Conservation (phyloP, 2,329 filamentous ascomycete genomes). For the Magnaporthiopsis poae region DNA sequence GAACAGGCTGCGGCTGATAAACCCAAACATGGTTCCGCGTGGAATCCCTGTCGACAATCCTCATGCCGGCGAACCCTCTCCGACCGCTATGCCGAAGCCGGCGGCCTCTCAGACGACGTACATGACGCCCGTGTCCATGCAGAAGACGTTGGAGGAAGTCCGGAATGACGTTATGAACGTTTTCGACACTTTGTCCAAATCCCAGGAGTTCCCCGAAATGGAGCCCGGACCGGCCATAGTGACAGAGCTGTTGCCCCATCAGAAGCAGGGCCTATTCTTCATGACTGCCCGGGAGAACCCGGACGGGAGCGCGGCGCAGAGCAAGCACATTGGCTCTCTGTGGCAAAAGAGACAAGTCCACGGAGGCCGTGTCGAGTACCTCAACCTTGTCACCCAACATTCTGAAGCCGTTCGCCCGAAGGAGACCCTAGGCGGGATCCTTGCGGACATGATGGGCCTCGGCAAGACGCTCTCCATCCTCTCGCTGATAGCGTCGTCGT, state of each 20-base stretch:
- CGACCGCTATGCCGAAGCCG: slow-evolving; percentile 18
- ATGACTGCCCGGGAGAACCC: slow-evolving; percentile 70
- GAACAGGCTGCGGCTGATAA: slow-evolving; percentile 56
- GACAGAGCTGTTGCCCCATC: slow-evolving; percentile 68
- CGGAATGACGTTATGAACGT: slow-evolving; percentile 74
- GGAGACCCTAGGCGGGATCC: slow-evolving; percentile 61
- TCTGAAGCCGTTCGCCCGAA: slow-evolving; percentile 49
- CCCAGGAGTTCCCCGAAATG: slow-evolving; percentile 64
- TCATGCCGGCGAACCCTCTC: slow-evolving; percentile 30
- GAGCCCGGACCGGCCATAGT: slow-evolving; percentile 53
- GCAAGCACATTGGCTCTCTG: slow-evolving; percentile 56
- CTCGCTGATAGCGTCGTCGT: slow-evolving; percentile 60
- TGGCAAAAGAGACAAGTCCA: slow-evolving; percentile 55
- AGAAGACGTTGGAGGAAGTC: slow-evolving; percentile 73
- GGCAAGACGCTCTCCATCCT: slow-evolving; percentile 80
- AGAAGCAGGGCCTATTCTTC: slow-evolving; percentile 82
- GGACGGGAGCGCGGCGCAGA: slow-evolving; percentile 43
- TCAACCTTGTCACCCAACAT: slow-evolving; percentile 77
- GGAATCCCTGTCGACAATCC: slow-evolving; percentile 70
- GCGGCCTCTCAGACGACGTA: slow-evolving; percentile 12
- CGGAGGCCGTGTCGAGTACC: slow-evolving; percentile 52
- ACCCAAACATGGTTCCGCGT: slow-evolving; percentile 54
- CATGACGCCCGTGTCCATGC: slow-evolving; percentile 22
- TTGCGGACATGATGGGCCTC: slow-evolving; percentile 84
- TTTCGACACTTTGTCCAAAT: slow-evolving; percentile 73